Conservation (phyloP, 192 early-diverging fungal genomes). For the Phlyctochytrium planicorne region DNA sequence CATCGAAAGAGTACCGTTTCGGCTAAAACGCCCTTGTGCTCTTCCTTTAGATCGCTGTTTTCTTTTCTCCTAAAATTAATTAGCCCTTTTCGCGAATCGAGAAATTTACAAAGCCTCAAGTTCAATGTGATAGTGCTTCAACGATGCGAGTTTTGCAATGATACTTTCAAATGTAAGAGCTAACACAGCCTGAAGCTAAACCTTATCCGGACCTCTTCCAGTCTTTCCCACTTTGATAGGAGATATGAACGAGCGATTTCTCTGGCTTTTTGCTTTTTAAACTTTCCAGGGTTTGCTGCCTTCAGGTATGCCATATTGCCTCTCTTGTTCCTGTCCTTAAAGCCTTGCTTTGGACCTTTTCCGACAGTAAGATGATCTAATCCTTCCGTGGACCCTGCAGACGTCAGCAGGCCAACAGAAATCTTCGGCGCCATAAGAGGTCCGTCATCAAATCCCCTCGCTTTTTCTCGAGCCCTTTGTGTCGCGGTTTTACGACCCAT, state of each 20-base stretch:
- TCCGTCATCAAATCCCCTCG: background rate
- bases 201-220: slow-evolving; percentile 26
- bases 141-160: slow-evolving; percentile 17
- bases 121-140: slow-evolving; percentile 23
- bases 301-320: slow-evolving; percentile 5
- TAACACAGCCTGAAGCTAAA: background rate
- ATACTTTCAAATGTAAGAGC: slow-evolving; percentile 11
- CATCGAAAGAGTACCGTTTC: background rate
- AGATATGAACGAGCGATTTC: slow-evolving; percentile 22
- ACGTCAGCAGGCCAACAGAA: background rate
- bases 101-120: slow-evolving; percentile 20
- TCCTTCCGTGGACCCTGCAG: background rate
- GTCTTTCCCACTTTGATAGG: slow-evolving; percentile 19
- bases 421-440: background rate
- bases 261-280: slow-evolving; percentile 20
- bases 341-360: background rate
- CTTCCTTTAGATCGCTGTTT: slow-evolving; percentile 17
- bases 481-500: slow-evolving; percentile 6
- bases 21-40: slow-evolving; percentile 10
- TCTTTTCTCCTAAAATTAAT: slow-evolving; percentile 18
- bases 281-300: slow-evolving; percentile 22
- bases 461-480: background rate
- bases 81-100: background rate
- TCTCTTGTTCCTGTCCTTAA: background rate
- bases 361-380: background rate